Base-by-base conservation (phyloP, 192 early-diverging fungal species). In the Coemansia sp. region DNA sequence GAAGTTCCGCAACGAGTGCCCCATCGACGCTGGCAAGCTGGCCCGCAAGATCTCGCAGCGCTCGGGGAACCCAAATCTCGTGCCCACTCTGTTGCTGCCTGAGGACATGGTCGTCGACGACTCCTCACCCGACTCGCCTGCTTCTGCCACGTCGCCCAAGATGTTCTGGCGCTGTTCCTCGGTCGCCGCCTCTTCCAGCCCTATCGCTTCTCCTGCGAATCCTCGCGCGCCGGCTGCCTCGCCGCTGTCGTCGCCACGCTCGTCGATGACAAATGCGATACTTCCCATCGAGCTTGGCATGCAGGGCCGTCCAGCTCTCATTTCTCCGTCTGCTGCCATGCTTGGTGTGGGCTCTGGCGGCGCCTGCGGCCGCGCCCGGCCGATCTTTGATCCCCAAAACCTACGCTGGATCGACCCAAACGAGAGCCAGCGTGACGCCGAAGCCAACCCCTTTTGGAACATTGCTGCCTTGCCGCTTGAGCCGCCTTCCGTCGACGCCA, bases 381-480 rank as follows among this genome's bases (percentile, higher is more conserved):
- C 78, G 59, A 72, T 80, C 24, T 80, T 80, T 62, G 78, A 80
- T 62, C 78, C 78, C 41, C 78, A 80, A 64, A 75, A 75, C 20
- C 61, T 80, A 66, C 72, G 78, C 29, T 80, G 78, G 78, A 75
- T 80, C 34, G 73, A 75, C 38, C 78, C 78, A 2, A 75, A 75
- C 56, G 73, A 79, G 45, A 64, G 38, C 65, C 41, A 46, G 17
- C 45, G 19, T 5, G 76, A 65, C 50, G 50, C 76, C 1, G 38
- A 39, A n/a, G 53, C 31, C 36, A 55, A 80, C 63, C 73, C 78
- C 19, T 75, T 80, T 53, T 72, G 78, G 78, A 72, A 80, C 73
- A 80, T 80, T 45, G 66, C 72, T 17, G 78, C 75, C 27, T 64
- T 80, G 46, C 78, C 78, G 9, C 67, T 75, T 8, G 78, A 80